Evolutionary conservation across 371 early-diverging fungal genomes (phyloP), one percentile per base, ranked within the genome.

Genomic region (Umbelopsis sp.): DNA sequence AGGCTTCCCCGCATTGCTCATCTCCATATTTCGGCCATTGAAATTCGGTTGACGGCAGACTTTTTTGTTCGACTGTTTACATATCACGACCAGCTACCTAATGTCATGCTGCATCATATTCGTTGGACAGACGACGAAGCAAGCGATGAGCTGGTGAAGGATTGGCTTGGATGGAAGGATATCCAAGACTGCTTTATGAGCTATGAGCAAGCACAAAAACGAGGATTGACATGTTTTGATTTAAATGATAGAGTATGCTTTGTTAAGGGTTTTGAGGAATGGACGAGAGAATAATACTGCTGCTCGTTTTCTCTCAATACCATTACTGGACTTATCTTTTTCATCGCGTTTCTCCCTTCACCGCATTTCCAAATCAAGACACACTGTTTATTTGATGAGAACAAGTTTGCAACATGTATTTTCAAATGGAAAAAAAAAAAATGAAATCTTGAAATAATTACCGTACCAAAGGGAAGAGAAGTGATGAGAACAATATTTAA

Each of bases 31-130:
- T 78, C 80, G 0, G 71, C 81, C 0, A 57, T 71, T 12, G 69
- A 71, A 16, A 6, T 83, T 9, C 45, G 74, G 0, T 66, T 80
- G 2, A 62, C 65, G 7, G 22, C 63, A 24, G 69, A 76, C n/a
- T 80, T 80, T 51, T 68, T 80, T 22, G 63, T 71, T 12, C 70
- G 66, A 8, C 29, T 82, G 10, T 67, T 82, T 25, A 37, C 63
- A 12, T 64, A 63, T 22, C 63, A 51, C 0, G 37, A 45, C 22
- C 38, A 50, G 0, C 29, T 79, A 12, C 65, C 66, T 2, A 71
- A 80, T 38, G 68, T 77, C 38, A 76, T 83, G 72, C 71, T 83
- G n/a, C 81, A 83, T 63, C 76, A 75, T 20, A 62, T 80, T 48
- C 69, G 70, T 9, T 68, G 70, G 24, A 66, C 32, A 10, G 62